Conservation (phyloP, 2,329 filamentous ascomycete genomes). For the Zalaria obscura region DNA sequence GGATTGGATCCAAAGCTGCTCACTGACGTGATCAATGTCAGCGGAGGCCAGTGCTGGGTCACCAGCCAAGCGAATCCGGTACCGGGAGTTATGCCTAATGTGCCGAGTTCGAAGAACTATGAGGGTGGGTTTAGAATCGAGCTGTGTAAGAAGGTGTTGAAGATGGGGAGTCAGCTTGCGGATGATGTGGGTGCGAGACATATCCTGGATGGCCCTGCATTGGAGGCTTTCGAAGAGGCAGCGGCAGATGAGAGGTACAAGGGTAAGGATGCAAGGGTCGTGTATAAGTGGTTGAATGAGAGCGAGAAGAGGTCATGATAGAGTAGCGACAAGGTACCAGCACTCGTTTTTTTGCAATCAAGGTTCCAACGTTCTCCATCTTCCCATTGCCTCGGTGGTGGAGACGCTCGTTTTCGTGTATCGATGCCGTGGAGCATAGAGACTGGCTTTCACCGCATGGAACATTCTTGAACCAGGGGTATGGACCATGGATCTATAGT, state of each 20-base stretch:
- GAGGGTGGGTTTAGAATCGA: constrained; percentile 24
- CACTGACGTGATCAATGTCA: constrained; percentile 13
- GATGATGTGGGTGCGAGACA: constrained; percentile 20
- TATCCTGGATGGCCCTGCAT: constrained; percentile 10
- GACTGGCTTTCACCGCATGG: too few species aligned
- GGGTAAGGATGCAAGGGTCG: constrained; percentile 4
- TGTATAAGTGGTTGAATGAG: constrained; percentile 6
- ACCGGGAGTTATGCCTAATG: constrained; percentile 20
- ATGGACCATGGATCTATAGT: too few species aligned
- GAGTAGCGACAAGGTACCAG: too few species aligned
- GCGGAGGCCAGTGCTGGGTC: constrained; percentile 15
- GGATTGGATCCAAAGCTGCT: constrained; percentile 14
- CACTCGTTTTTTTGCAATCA: too few species aligned
- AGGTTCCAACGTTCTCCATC: too few species aligned
- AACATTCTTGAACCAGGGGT: too few species aligned
- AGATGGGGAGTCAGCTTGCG: constrained; percentile 19
- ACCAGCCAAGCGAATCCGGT: constrained; percentile 15
- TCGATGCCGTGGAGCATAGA: too few species aligned
- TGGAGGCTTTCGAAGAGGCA: constrained; percentile 3
- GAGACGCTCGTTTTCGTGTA: too few species aligned
- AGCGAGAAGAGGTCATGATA: not conserved
- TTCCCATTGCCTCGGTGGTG: too few species aligned
- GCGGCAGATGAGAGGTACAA: constrained; percentile 2
- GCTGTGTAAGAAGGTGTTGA: constrained; percentile 19
- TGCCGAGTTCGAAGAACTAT: constrained; percentile 23